Base-by-base conservation (phyloP, 306 rosid genomes). In the Boehmeria nivea region DNA sequence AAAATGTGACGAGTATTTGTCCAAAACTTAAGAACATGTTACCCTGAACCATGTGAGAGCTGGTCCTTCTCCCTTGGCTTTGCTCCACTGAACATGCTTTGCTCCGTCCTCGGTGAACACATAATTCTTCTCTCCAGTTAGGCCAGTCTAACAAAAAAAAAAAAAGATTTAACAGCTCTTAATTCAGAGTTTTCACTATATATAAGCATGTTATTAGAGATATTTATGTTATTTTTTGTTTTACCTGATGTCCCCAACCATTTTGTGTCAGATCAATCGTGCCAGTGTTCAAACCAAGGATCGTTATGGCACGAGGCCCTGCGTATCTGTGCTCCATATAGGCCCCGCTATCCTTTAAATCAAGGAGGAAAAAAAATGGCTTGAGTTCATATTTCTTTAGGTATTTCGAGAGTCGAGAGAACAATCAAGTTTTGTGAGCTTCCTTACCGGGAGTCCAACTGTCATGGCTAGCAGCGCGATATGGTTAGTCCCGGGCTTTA, bases 281-380 rank as follows among this genome's bases (percentile, higher is more conserved):
- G 56, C 96, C 87, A 0, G 69, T 64, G 70, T 64, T 87, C 70
- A 91, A 78, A 53, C 86, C 86, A 4, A 81, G 68, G 72, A 91
- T 26, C 2, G 62, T 39, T n/a, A 85, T 9, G 1, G 74, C 9
- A 23, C 73, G 72, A 40, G 86, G 94, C 39, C 94, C 99, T 0
- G 96, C 86, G 38, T 16, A 85, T 65, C 99, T 83, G 66, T 73
- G 89, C 51, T 93, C 99, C 99, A 93, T 83, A 78, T 93, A 93
- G 27, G 96, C 84, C 76, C 96, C 99, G 37, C 96, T 85, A 61
- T 93, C 95, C 96, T 91, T 65, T 46, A 60, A 53, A 59, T 43
- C 28, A 24, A 51, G 6, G 36, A 68, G 37, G 44, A 23, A 67
- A 46, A 17, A 23, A 33, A 33, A 13, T 58, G n/a, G 16, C n/a